Conservation (phyloP, 139 green algal species). For the Auxenochlorella pyrenoidosa region DNA sequence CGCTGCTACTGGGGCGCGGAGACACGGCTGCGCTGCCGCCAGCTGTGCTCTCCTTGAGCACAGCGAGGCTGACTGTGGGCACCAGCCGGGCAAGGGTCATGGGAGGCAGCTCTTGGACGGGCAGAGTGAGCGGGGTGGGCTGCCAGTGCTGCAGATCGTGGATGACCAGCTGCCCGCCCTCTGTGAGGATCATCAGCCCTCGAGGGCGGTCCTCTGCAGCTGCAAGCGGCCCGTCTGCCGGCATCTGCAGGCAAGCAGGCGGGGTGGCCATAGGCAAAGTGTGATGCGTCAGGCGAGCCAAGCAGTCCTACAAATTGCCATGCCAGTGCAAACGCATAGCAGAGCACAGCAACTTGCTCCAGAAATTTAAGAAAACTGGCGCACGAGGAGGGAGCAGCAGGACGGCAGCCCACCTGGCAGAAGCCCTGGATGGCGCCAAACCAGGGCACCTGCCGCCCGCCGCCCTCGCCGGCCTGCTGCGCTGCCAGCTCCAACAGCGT, state of each 20-base stretch:
- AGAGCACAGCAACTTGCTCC: too few relatives aligned
- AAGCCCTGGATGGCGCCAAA: conserved; percentile 69
- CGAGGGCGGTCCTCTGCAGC: not conserved
- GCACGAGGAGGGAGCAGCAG: not conserved
- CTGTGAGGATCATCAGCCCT: conserved; percentile 73
- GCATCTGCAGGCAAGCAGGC: conserved; percentile 20
- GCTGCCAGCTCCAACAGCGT: conserved; percentile 64
- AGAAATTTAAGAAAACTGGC: too few relatives aligned
- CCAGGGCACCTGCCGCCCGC: conserved; percentile 66
- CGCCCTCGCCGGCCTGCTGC: not conserved
- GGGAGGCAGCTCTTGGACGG: conserved; percentile 62
- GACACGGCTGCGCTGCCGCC: conserved; percentile 7
- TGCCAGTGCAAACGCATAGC: too few relatives aligned
- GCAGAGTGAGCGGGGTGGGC: conserved; percentile 61
- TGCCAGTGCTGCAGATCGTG: conserved; percentile 61
- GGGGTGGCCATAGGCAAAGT: not conserved
- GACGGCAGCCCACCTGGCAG: conserved; percentile 36
- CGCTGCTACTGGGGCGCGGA: not conserved
- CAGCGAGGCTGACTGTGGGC: conserved; percentile 1
- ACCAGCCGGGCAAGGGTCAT: conserved; percentile 43
- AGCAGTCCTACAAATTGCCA: too few relatives aligned
- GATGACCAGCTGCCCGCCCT: conserved; percentile 78
- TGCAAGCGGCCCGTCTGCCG: not conserved
- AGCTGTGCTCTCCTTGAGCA: not conserved
- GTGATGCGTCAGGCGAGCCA: not conserved